Evolutionary conservation across 306 rosid species (phyloP), one percentile per base, ranked within the genome.

Genomic region (Gynostemma pentaphyllum): DNA sequence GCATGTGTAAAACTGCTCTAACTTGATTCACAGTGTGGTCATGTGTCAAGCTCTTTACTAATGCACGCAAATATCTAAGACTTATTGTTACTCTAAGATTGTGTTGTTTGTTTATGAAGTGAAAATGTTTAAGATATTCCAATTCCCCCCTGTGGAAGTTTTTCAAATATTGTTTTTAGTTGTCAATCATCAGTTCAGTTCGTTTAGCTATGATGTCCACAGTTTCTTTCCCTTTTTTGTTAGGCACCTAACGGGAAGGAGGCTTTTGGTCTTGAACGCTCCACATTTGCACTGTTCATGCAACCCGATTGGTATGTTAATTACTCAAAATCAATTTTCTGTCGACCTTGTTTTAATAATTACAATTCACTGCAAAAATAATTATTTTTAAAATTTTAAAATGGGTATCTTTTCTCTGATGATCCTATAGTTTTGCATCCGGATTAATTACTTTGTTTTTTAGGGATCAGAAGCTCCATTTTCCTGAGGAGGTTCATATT

Each of bases 211-310:
- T n/a, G n/a, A n/a, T n/a, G n/a, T n/a, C n/a, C n/a, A n/a, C n/a
- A n/a, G n/a, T n/a, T n/a, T n/a, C n/a, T n/a, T 45, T 41, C 44
- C 36, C 22, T 22, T 53, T 51, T 12, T 22, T 6, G 32, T 73
- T 69, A 88, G 95, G 99, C 96, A 70, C 87, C 96, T 16, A 79
- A 74, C 67, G 96, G 88, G 66, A 64, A 76, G 75, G 85, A 79
- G 27, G 83, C 88, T 70, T 69, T 81, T 73, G 81, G 95, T 29
- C 68, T 88, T 52, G 96, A 88, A 27, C 90, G 96, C 62, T 86
- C 95, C 13, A 82, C 98, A 56, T 92, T 84, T 75, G 98, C 96
- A 41, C 74, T 92, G 27, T 92, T 92, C 75, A 92, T 92, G 99
- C 99, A 92, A 64, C 96, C 94, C 10, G 90, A 92, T 73, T 92